A percentile compares a stretch with the other conserved stretches of the same genome.
These are phyloP conservation scores for Cladophialophora exuberans DNA, from an alignment of 2,329 filamentous ascomycete species.

Conservation along the genomic window DNA sequence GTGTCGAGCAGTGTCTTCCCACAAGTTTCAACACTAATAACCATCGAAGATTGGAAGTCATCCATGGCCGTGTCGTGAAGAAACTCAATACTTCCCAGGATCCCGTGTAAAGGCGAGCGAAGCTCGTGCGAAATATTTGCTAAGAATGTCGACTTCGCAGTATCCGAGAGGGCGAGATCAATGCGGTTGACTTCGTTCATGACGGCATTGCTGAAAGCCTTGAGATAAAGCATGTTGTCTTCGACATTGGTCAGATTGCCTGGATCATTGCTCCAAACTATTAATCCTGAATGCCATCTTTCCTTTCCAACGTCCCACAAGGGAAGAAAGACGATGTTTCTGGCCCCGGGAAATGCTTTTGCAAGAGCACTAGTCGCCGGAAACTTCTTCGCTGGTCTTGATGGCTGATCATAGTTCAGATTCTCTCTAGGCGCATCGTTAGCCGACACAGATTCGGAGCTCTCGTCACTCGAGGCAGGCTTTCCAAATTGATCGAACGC, in stretches of 20 bases:
- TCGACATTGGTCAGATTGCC: constrained; percentile 39
- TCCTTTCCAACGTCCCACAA: constrained; percentile 55
- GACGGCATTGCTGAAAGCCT: constrained; percentile 47
- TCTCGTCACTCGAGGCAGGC: constrained; percentile 74
- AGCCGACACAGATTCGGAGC: constrained; percentile 29
- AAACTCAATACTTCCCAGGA: constrained; percentile 47
- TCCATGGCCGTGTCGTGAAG: constrained; percentile 43
- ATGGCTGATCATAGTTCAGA: not conserved
- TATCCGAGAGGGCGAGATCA: constrained; percentile 47
- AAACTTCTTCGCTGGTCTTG: constrained; percentile 2
- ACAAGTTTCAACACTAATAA: constrained; percentile 47
- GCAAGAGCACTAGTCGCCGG: constrained; percentile 23
- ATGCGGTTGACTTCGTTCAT: constrained; percentile 49
- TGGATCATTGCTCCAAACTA: constrained; percentile 46
- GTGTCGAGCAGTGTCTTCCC: constrained; percentile 48
- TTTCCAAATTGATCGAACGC: constrained; percentile 84
- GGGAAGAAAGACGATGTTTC: constrained; percentile 49
- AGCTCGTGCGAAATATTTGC: constrained; percentile 51
- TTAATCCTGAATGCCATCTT: constrained; percentile 52
- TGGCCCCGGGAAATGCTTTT: constrained; percentile 27
- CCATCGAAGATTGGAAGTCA: constrained; percentile 45
- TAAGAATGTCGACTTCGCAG: constrained; percentile 49
- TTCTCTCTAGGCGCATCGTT: constrained; percentile 12
- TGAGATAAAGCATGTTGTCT: constrained; percentile 44
- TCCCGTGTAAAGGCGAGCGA: constrained; percentile 48